These are phyloP conservation scores for Lepidium africanum DNA, from an alignment of 345 rosid genomes.

Conservation along the genomic window DNA sequence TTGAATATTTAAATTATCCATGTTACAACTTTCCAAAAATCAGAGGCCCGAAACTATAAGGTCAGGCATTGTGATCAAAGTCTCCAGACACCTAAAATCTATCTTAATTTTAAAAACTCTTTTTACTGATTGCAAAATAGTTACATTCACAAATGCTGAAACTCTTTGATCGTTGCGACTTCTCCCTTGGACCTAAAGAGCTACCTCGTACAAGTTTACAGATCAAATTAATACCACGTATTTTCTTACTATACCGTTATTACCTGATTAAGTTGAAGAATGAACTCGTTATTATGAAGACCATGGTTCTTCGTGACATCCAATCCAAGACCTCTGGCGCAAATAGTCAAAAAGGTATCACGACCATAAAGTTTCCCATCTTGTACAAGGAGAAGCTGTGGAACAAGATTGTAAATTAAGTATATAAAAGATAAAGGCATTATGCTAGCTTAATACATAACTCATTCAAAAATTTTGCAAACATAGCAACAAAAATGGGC, in stretches of 20 bases:
- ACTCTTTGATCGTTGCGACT: not conserved
- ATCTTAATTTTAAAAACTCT: not conserved
- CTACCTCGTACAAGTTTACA: not conserved
- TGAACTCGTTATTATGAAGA: constrained; percentile 61
- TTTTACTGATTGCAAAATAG: not conserved
- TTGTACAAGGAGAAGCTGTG: constrained; percentile 88
- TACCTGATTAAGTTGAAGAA: constrained; percentile 78
- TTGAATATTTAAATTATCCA: not conserved
- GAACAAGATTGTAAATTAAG: constrained; percentile 8
- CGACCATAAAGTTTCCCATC: constrained; percentile 95
- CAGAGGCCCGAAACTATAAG: not conserved
- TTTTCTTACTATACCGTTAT: not conserved
- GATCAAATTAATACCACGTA: not conserved
- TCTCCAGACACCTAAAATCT: not conserved
- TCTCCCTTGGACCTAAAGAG: not conserved
- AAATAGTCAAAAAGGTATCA: constrained; percentile 61
- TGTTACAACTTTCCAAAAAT: not conserved
- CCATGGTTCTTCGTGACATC: constrained; percentile 60
- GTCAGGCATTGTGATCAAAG: not conserved
- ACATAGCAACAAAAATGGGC: not conserved
- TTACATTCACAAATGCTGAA: constrained; percentile 1
- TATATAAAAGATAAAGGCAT: not conserved
- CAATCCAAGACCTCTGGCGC: constrained; percentile 59
- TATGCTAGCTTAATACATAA: not conserved
- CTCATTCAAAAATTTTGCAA: not conserved